phyloP scores from a whole-genome alignment of 768 basidiomycete species.

The Pilatotrama ljubarskyi region DNA sequence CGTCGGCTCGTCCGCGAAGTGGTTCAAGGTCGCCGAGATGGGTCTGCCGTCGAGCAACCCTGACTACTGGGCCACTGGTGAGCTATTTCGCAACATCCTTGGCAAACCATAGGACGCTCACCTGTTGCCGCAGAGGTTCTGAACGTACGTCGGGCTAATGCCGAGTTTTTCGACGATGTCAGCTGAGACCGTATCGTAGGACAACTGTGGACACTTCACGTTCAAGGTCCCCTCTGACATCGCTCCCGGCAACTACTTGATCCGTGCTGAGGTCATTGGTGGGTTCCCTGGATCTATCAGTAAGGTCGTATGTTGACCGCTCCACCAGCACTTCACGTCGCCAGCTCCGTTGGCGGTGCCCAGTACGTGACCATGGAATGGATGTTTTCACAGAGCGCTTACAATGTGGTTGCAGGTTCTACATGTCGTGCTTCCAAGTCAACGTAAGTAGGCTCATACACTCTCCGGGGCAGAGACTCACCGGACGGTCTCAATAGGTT shows the following conservation, averaged over 20 bases:
- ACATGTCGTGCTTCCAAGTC: slow-evolving; percentile 51
- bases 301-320: neutral
- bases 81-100: neutral
- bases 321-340: slow-evolving; percentile 47
- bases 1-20: slow-evolving; percentile 40
- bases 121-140: slow-evolving; percentile 31
- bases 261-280: slow-evolving; percentile 54
- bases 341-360: slow-evolving; percentile 43
- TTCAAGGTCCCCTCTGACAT: slow-evolving; percentile 47
- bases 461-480: neutral
- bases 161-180: no score
- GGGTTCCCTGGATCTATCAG: slow-evolving; percentile 12
- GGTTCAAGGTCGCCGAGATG: slow-evolving; percentile 55
- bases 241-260: slow-evolving; percentile 46
- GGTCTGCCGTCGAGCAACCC: slow-evolving; percentile 51
- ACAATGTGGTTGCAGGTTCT: slow-evolving; percentile 32
- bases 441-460: slow-evolving; percentile 18
- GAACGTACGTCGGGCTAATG: slow-evolving; percentile 25
- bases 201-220: slow-evolving; percentile 56
- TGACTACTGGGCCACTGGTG: slow-evolving; percentile 44
- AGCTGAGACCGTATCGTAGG: slow-evolving; percentile 27
- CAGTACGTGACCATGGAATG: slow-evolving; percentile 33
- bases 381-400: neutral
- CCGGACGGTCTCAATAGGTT: slow-evolving; percentile 23
- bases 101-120: neutral